Evolutionary conservation across 2,329 filamentous ascomycete species (phyloP).

Genomic region (Bipolaris sorokiniana): DNA sequence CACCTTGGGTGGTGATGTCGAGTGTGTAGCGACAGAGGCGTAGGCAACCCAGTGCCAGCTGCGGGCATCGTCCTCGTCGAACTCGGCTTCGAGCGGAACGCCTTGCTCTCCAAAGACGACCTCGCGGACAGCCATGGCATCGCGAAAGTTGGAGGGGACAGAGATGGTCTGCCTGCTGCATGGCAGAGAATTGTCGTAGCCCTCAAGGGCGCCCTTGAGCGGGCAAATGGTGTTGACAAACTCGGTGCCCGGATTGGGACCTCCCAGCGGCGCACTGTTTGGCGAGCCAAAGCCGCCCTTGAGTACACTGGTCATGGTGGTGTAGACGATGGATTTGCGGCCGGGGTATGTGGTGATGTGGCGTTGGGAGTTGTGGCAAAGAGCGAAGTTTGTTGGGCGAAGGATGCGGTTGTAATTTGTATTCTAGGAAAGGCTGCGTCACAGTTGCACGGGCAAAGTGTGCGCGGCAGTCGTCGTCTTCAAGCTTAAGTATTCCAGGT

Average conservation of each 20-base stretch:
- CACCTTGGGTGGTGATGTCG: slow-evolving; percentile 38
- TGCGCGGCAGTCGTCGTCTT: slow-evolving; percentile 11
- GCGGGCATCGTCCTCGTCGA: slow-evolving; percentile 79
- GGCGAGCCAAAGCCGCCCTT: slow-evolving; percentile 31
- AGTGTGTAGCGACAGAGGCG: slow-evolving; percentile 62
- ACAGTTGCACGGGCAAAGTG: not conserved
- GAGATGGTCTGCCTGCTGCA: slow-evolving; percentile 41
- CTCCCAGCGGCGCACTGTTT: slow-evolving; percentile 20
- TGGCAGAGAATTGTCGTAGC: slow-evolving; percentile 46
- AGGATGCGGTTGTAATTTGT: not conserved
- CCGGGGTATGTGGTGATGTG: not conserved
- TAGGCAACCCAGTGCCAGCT: slow-evolving; percentile 92
- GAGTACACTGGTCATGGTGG: slow-evolving; percentile 26
- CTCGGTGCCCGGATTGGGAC: slow-evolving; percentile 42
- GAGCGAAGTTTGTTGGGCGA: not conserved
- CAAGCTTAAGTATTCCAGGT: slow-evolving; percentile 5
- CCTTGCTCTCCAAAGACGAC: slow-evolving; percentile 65
- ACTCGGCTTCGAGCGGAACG: slow-evolving; percentile 69
- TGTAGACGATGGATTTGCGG: not conserved
- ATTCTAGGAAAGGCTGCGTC: not conserved
- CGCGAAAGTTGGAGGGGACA: slow-evolving; percentile 55
- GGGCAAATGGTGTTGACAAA: slow-evolving; percentile 50
- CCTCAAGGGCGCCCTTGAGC: slow-evolving; percentile 41
- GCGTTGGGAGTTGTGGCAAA: not conserved
- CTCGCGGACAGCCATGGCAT: slow-evolving; percentile 64